Conservation (phyloP, 1,139 yeast species). For the Debaryomyces robertsiae region DNA sequence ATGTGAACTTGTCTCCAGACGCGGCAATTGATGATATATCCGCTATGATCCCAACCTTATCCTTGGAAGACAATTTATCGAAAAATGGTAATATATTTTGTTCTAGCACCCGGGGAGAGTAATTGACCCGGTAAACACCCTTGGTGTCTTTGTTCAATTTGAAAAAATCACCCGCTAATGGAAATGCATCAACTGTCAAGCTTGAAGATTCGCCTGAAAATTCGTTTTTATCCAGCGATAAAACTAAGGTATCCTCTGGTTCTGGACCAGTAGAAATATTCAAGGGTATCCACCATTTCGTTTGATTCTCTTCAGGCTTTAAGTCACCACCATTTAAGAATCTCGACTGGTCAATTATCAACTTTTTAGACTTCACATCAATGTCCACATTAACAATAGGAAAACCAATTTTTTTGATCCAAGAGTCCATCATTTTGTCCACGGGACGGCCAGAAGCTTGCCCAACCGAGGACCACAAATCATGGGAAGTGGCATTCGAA, state of each 20-base stretch:
- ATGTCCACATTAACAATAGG: constrained; percentile 68
- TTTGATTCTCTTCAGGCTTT: constrained; percentile 66
- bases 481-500: constrained; percentile 76
- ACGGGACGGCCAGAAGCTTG: constrained; percentile 78
- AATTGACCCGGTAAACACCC: constrained; percentile 71
- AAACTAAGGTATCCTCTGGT: background rate
- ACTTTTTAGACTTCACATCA: constrained; percentile 35
- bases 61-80: constrained; percentile 52
- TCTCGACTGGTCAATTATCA: constrained; percentile 69
- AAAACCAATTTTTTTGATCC: constrained; percentile 85
- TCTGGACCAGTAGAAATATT: constrained; percentile 40
- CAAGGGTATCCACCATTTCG: constrained; percentile 79
- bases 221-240: constrained; percentile 11
- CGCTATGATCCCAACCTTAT: constrained; percentile 67
- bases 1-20: constrained; percentile 57
- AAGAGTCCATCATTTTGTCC: constrained; percentile 67
- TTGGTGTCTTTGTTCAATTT: constrained; percentile 64
- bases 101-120: constrained; percentile 51
- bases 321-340: constrained; percentile 81
- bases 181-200: constrained; percentile 26
- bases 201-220: constrained; percentile 25
- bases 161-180: constrained; percentile 37
- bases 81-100: constrained; percentile 47
- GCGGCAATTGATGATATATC: constrained; percentile 63
- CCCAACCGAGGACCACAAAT: constrained; percentile 76